Percentiles rank a stretch among this genome's conserved stretches.
Evolutionary conservation across 2,329 filamentous ascomycete species (phyloP).

Genomic region (Sporothrix pseudoabietina): DNA sequence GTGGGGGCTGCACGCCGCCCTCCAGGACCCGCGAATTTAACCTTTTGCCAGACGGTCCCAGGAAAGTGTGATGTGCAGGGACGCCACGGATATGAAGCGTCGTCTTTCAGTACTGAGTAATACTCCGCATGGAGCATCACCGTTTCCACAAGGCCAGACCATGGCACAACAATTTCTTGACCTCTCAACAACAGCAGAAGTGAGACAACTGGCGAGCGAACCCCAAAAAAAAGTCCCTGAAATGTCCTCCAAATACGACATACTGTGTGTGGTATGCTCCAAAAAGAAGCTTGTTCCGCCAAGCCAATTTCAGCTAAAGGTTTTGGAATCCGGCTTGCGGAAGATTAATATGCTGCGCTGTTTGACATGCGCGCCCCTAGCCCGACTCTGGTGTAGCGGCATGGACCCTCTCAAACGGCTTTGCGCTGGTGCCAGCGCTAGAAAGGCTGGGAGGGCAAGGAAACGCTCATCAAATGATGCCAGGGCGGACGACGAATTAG

Average conservation of each 20-base stretch:
- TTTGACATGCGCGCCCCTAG: not conserved
- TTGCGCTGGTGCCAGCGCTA: slow-evolving; percentile 11
- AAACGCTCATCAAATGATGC: slow-evolving; percentile 6
- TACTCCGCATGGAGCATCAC: too few relatives aligned
- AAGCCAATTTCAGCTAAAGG: slow-evolving; percentile 14
- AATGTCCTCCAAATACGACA: too few relatives aligned
- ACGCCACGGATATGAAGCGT: slow-evolving; percentile 5
- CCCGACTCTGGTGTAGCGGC: slow-evolving; percentile 7
- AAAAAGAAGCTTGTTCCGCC: slow-evolving; percentile 14
- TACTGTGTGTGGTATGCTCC: not conserved
- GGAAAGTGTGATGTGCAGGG: slow-evolving; percentile 26
- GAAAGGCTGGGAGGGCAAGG: not conserved
- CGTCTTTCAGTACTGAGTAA: not conserved
- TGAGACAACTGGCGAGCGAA: not conserved
- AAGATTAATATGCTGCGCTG: slow-evolving; percentile 8
- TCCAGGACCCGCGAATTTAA: not conserved
- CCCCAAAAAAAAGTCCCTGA: not conserved
- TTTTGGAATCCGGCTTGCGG: slow-evolving; percentile 8
- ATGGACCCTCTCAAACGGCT: slow-evolving; percentile 20
- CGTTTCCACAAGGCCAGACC: not conserved
- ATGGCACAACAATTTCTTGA: not conserved
- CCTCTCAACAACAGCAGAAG: not conserved
- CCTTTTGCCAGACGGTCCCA: slow-evolving; percentile 2
- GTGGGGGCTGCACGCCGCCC: not conserved
- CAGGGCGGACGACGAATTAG: not conserved